Percentiles rank a stretch among this genome's conserved stretches.
These are phyloP conservation scores for Cyclotella atomus DNA, from an alignment of 108 stramenopile species.

Conservation along the genomic window DNA sequence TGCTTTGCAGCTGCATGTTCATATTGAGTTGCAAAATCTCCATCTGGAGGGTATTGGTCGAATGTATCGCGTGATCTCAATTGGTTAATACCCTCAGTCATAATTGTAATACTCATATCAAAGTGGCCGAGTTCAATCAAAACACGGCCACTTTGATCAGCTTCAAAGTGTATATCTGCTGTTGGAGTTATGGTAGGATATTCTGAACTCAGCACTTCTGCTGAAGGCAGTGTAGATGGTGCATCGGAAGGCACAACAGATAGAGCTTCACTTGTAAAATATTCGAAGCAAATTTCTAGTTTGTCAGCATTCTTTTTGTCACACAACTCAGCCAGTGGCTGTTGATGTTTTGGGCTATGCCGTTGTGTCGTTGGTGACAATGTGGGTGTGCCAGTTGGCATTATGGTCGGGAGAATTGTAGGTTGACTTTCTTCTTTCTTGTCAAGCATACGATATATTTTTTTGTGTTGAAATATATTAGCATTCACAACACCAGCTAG, in stretches of 20 bases:
- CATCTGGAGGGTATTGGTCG: no score
- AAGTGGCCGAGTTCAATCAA: not conserved
- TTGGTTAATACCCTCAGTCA: not conserved
- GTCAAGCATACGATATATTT: not conserved
- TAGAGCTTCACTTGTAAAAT: not conserved
- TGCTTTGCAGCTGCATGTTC: not conserved
- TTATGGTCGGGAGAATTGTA: not conserved
- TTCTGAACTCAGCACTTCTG: not conserved
- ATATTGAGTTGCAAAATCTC: not conserved
- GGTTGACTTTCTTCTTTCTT: constrained; percentile 1
- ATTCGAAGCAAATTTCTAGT: constrained; percentile 2
- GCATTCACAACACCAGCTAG: no score
- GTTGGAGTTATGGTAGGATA: not conserved
- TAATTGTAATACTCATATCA: not conserved
- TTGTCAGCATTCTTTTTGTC: not conserved
- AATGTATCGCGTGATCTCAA: not conserved
- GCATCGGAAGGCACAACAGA: not conserved
- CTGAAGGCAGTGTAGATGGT: not conserved
- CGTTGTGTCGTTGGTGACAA: not conserved
- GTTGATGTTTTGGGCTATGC: not conserved
- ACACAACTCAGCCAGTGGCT: not conserved
- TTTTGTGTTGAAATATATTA: no score
- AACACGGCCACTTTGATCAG: not conserved
- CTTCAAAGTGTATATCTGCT: not conserved
- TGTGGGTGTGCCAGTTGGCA: not conserved